phyloP scores from a whole-genome alignment of 371 early-diverging fungal genomes.

The Mortierella polycephala region DNA sequence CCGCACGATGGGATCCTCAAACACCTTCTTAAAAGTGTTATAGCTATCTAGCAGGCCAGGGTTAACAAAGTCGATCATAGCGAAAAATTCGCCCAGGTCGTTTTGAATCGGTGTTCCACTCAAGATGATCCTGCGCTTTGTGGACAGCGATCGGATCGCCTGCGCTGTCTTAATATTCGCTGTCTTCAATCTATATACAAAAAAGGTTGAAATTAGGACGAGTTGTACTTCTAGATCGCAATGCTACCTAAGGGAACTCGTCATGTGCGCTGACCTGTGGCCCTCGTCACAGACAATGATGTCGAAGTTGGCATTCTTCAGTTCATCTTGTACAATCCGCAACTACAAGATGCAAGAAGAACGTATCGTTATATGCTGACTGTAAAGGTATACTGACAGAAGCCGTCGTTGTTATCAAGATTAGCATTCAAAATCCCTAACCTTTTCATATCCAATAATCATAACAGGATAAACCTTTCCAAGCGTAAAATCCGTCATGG shows the following conservation, averaged over 20 bases:
- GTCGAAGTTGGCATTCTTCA: constrained; percentile 58
- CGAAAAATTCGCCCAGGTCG: constrained; percentile 62
- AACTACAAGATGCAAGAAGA: constrained; percentile 12
- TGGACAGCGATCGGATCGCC: constrained; percentile 56
- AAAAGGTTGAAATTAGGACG: neutral
- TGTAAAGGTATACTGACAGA: too few species aligned
- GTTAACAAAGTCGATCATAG: constrained; percentile 75
- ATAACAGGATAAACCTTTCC: constrained; percentile 65
- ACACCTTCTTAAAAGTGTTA: constrained; percentile 56
- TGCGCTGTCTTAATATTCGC: constrained; percentile 62
- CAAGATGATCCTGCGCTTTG: constrained; percentile 63
- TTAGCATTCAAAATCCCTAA: constrained; percentile 6
- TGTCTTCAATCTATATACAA: constrained; percentile 61
- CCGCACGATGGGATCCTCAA: constrained; percentile 63
- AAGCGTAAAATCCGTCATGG: constrained; percentile 59
- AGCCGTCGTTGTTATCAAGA: neutral
- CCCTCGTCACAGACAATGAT: constrained; percentile 64
- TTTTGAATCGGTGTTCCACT: constrained; percentile 81
- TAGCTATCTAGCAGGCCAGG: constrained; percentile 68
- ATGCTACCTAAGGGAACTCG: neutral
- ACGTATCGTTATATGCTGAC: neutral
- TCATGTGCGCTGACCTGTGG: constrained; percentile 55
- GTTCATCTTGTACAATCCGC: constrained; percentile 47
- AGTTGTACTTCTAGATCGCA: neutral
- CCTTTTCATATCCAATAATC: constrained; percentile 66